Base-by-base conservation (phyloP, 495 filamentous ascomycete species). In the Penicillium odoratum region DNA sequence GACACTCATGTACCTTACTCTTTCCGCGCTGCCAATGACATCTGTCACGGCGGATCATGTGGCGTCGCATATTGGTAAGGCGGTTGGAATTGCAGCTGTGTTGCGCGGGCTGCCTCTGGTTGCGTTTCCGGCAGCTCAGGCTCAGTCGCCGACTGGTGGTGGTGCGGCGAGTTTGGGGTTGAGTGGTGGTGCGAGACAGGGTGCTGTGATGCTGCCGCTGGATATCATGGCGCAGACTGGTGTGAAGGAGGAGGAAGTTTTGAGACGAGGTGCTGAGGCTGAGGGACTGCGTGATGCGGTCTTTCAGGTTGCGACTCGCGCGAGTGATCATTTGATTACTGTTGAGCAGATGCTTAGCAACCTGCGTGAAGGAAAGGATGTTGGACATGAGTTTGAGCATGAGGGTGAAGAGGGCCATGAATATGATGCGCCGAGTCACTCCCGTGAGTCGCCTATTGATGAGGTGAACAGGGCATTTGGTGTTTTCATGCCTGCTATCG, bases 281-380 rank as follows among this genome's bases (percentile, higher is more conserved):
- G 75, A 83, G 13, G 93, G 92, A 0, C 74, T 97, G 8, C 83
- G 87, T 36, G 94, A 97, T 73, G 93, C 93, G 2, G 87, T 98
- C 5, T 97, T 98, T 65, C 79, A 83, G 18, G 92, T 98, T 21
- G 94, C 94, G 0, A 98, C 94, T 0, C 82, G 92, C 33, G 94
- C 94, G 5, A 92, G 90, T 68, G 94, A 98, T 74, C 94, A 98
- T 71, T 73, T 98, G 48, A 96, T 97, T 57, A 98, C 94, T 0
- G 93, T 88, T 15, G 78, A 93, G 58, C 90, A 94, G 69, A 95
- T 98, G 94, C 67, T 97, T 61, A 85, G 82, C 69, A 89, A 89
- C 64, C 69, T 97, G 11, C 80, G 85, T 31, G 81, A 85, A 25
- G 90, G 90, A 0, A 70, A 86, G 58, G 85, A 83, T 53, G 85